Evolutionary conservation across 805 yeast genomes (phyloP), one percentile per base, ranked within the genome.

Genomic region (Suhomyces pyralidae): DNA sequence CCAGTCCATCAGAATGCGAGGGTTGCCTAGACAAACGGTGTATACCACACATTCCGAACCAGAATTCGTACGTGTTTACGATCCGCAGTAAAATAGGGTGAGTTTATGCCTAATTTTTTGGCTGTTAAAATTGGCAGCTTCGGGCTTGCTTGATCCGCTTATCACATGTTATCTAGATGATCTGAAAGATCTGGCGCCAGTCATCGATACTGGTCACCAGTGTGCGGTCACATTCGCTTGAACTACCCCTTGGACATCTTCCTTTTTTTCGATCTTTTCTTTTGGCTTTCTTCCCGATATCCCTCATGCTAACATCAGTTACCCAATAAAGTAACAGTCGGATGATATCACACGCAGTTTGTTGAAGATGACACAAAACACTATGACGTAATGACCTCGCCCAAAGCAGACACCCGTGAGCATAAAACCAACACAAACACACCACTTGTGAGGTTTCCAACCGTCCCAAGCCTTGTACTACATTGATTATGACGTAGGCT

Each of bases 361-460:
- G 20, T 38, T 15, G 42, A 17, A 38, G 9, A 12, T 20, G n/a
- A 26, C 46, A 44, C 46, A 44, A 44, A 44, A 44, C 46, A 3
- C 22, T 24, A 44, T 44, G 46, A 44, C 46, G 46, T 44, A 44
- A 44, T 38, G 42, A 10, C 5, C 24, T 38, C n/a, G 24, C 42
- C 42, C 22, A 38, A 38, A 17, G 24, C 42, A 38, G 42, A 17
- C 42, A 38, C 42, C 17, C 42, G 42, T 38, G 42, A 38, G 17
- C 22, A 9, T 15, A 38, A 38, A 38, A 19, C 36, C 42, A 38
- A 38, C 42, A 38, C 42, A 38, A 38, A 38, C 42, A 19, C 24
- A 38, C 14, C 22, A 38, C 24, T 17, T 19, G 1, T 8, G 24
- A 38, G 42, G 42, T 38, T 38, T 38, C 42, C 42, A 38, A 38